phyloP scores from a whole-genome alignment of 192 early-diverging fungal genomes.

The Linnemannia hyalina region DNA sequence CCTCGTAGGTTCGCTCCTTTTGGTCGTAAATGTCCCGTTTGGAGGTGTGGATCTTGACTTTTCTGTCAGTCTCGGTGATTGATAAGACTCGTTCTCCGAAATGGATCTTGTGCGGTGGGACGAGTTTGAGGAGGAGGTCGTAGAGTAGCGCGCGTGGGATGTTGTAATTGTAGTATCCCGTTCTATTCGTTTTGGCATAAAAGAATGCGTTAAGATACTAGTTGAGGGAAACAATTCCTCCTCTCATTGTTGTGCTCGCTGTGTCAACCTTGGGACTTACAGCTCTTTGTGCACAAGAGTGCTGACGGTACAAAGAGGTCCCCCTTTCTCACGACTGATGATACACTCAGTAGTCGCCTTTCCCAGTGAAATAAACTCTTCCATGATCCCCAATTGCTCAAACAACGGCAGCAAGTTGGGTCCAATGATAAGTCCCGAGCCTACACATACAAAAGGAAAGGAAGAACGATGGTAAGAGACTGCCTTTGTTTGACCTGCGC shows the following conservation, averaged over 20 bases:
- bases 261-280: not conserved
- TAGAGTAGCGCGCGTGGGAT: constrained; percentile 16
- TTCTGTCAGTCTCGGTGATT: constrained; percentile 9
- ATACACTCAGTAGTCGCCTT: not conserved
- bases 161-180: not conserved
- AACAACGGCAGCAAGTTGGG: not conserved
- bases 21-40: constrained; percentile 16
- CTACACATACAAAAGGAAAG: not conserved
- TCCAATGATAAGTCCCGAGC: not conserved
- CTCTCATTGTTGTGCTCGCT: no score
- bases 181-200: not conserved
- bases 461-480: not conserved
- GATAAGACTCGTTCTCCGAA: constrained; percentile 23
- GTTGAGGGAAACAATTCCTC: no score
- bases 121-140: not conserved
- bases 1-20: not conserved
- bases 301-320: not conserved
- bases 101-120: constrained; percentile 22
- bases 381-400: constrained; percentile 16
- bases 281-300: not conserved
- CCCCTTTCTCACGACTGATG: not conserved
- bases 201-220: no score
- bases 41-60: constrained; percentile 19
- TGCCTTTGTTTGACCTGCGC: not conserved
- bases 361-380: constrained; percentile 1